Evolutionary conservation across 192 early-diverging fungal genomes (phyloP).

Genomic region (Coemansia sp.): DNA sequence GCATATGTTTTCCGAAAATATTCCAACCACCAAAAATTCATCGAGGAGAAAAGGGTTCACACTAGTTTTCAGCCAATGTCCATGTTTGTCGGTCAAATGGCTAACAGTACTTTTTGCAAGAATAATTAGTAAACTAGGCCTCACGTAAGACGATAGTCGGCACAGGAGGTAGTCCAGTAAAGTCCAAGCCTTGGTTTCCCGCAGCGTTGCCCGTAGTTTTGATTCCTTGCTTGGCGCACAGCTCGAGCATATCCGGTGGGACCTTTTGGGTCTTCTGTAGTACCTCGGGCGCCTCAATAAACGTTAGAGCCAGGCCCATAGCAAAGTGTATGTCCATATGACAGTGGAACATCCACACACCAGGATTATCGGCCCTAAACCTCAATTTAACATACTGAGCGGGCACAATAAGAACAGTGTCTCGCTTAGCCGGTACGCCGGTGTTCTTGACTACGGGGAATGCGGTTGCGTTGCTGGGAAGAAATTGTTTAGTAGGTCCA

Average conservation of each 20-base stretch:
- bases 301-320: slow-evolving; percentile 67
- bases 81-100: background rate
- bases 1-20: background rate
- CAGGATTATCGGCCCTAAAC: slow-evolving; percentile 79
- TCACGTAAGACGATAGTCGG: slow-evolving; percentile 15
- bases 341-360: slow-evolving; percentile 85
- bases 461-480: slow-evolving; percentile 15
- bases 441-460: slow-evolving; percentile 22
- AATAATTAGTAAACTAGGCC: background rate
- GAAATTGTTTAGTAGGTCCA: slow-evolving; percentile 53
- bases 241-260: slow-evolving; percentile 56
- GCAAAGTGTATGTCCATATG: slow-evolving; percentile 62
- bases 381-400: slow-evolving; percentile 64
- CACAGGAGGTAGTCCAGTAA: slow-evolving; percentile 58
- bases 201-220: slow-evolving; percentile 68
- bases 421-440: slow-evolving; percentile 53
- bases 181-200: slow-evolving; percentile 67
- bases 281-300: slow-evolving; percentile 72
- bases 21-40: background rate
- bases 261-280: slow-evolving; percentile 56
- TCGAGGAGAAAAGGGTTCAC: background rate
- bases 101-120: background rate
- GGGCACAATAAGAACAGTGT: slow-evolving; percentile 62
- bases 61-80: background rate
- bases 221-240: slow-evolving; percentile 63